Evolutionary conservation across 2,329 filamentous ascomycete species (phyloP), one percentile per base, ranked within the genome.

Genomic region (Parascedosporium putredinis): DNA sequence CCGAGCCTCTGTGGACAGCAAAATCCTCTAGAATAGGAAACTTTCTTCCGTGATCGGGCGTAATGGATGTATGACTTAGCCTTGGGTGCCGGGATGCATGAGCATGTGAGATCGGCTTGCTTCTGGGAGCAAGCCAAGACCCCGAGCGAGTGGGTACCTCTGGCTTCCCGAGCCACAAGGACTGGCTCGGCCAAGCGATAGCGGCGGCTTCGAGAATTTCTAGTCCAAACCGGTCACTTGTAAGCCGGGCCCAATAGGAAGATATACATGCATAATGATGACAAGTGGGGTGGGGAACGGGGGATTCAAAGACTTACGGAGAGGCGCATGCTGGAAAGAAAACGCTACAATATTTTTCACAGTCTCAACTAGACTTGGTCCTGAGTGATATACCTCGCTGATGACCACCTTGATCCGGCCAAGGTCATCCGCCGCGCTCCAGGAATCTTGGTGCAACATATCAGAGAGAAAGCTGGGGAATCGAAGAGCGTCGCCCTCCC

Each of bases 241-340:
- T n/a, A n/a, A n/a, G n/a, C n/a, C n/a, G n/a, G n/a, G n/a, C n/a
- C n/a, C n/a, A n/a, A n/a, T n/a, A n/a, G n/a, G n/a, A n/a, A n/a
- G n/a, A n/a, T n/a, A n/a, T n/a, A n/a, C n/a, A n/a, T n/a, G n/a
- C n/a, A n/a, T n/a, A n/a, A n/a, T n/a, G n/a, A n/a, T n/a, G n/a
- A n/a, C n/a, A n/a, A n/a, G n/a, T n/a, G n/a, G n/a, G n/a, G n/a
- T n/a, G n/a, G n/a, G n/a, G n/a, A n/a, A 42, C 47, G 16, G 53
- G 33, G 6, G 34, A 16, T 1, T 25, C 29, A 4, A 33, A 14
- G 24, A 65, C 73, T 56, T 68, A 91, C 88, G 75, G 50, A 86
- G 67, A 1, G 88, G 88, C 29, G 86, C 88, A 69, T 93, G 86
- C 59, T 93, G 86, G 58, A 94, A 95, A 1, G 88, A 83, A 64